phyloP scores from a whole-genome alignment of 1,284 basidiomycete species.

The Pyrrhoderma lamaoense region DNA sequence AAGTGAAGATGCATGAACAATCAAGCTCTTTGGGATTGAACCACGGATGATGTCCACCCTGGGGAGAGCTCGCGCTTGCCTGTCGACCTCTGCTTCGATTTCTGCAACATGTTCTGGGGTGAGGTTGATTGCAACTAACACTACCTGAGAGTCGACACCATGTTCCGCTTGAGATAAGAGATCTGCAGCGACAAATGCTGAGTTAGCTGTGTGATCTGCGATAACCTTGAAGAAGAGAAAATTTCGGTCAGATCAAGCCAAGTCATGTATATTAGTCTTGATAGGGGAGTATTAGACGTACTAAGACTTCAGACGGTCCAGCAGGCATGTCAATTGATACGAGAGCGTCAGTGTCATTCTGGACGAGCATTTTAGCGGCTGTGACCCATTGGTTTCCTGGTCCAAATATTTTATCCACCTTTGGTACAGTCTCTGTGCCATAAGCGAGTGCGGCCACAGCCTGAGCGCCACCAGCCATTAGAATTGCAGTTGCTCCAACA shows the following conservation, averaged over 20 bases:
- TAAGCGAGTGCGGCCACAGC: constrained; percentile 97
- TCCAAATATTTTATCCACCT: constrained; percentile 99
- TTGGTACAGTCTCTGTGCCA: constrained; percentile 92
- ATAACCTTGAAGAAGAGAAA: constrained; percentile 58
- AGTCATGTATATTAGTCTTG: no score
- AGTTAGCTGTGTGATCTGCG: constrained; percentile 80
- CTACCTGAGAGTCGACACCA: constrained; percentile 96
- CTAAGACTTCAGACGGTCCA: constrained; percentile 93
- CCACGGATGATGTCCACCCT: constrained; percentile 88
- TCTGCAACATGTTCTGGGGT: constrained; percentile 52
- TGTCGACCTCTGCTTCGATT: constrained; percentile 84
- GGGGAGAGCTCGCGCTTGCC: constrained; percentile 80
- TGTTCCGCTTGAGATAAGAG: constrained; percentile 97
- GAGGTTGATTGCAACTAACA: constrained; percentile 79
- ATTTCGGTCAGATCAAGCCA: no score
- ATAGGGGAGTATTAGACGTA: constrained; percentile 37
- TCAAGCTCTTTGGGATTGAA: constrained; percentile 89
- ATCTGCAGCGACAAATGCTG: constrained; percentile 93
- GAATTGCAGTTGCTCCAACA: constrained; percentile 79
- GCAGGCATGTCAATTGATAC: constrained; percentile 99
- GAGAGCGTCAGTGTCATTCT: constrained; percentile 96
- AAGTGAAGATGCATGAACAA: constrained; percentile 64
- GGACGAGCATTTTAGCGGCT: constrained; percentile 98
- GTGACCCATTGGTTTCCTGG: constrained; percentile 99
- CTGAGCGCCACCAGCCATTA: constrained; percentile 95